Evolutionary conservation across 768 basidiomycete species (phyloP).

Genomic region (Lactifluus subvellereus): DNA sequence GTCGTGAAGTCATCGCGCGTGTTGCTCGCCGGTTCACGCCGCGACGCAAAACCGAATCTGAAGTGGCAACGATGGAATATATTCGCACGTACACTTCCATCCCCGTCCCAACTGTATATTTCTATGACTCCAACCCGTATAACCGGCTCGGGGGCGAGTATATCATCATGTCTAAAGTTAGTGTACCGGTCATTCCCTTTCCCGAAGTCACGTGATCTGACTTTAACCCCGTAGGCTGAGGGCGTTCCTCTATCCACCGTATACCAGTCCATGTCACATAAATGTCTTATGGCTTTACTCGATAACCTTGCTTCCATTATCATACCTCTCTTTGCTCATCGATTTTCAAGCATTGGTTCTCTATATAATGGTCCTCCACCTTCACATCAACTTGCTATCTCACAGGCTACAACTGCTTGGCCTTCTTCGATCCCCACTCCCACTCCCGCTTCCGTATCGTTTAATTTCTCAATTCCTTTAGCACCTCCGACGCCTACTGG

Average conservation of each 20-base stretch:
- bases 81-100: constrained; percentile 63
- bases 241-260: constrained; percentile 67
- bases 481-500: constrained; percentile 12
- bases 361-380: constrained; percentile 51
- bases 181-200: constrained; percentile 23
- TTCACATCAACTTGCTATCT: constrained; percentile 1
- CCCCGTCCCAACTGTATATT: constrained; percentile 70
- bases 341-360: constrained; percentile 72
- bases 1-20: constrained; percentile 62
- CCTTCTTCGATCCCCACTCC: constrained; percentile 27
- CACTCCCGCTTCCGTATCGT: constrained; percentile 23
- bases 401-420: constrained; percentile 20
- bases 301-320: constrained; percentile 63
- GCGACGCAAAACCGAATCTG: constrained; percentile 79
- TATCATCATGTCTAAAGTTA: constrained; percentile 81
- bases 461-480: constrained; percentile 9
- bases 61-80: constrained; percentile 81
- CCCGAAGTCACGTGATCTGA: background rate
- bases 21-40: constrained; percentile 86
- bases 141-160: constrained; percentile 83
- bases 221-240: constrained; percentile 45
- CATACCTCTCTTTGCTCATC: constrained; percentile 69
- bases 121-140: constrained; percentile 77
- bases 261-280: constrained; percentile 65
- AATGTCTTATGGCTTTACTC: constrained; percentile 56